phyloP scores from a whole-genome alignment of 441 rosid species.

The Jatropha podagrica region DNA sequence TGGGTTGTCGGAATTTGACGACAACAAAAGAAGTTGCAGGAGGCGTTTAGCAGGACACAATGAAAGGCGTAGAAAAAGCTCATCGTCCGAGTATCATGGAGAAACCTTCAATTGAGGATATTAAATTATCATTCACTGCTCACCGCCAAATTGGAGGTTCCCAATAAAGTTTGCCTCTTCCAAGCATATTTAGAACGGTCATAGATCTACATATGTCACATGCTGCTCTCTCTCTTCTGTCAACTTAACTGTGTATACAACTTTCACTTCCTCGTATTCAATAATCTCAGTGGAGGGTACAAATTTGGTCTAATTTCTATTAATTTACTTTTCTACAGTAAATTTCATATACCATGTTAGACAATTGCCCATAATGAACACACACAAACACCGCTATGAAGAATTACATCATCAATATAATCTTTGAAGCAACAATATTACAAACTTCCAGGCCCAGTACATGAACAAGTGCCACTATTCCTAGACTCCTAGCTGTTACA shows the following conservation, averaged over 20 bases:
- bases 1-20: constrained; percentile 70
- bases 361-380: not conserved
- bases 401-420: not conserved
- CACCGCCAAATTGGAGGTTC: not conserved
- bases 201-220: constrained; percentile 15
- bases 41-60: constrained; percentile 88
- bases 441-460: not conserved
- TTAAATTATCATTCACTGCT: not conserved
- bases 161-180: constrained; percentile 14
- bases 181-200: constrained; percentile 12
- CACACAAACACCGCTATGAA: not conserved
- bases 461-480: not conserved
- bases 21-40: constrained; percentile 74
- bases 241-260: constrained; percentile 25
- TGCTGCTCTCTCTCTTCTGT: constrained; percentile 75
- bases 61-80: constrained; percentile 71
- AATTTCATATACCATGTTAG: too few species aligned
- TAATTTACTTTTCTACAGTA: too few species aligned
- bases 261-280: not conserved
- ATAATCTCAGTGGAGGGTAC: not conserved
- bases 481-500: not conserved
- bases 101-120: constrained; percentile 36
- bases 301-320: too few species aligned
- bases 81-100: constrained; percentile 47
- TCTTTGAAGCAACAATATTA: not conserved